Percentiles rank a stretch among this genome's conserved stretches.
Evolutionary conservation across 768 basidiomycete species (phyloP).

Genomic region (Macrocybe gigantea): DNA sequence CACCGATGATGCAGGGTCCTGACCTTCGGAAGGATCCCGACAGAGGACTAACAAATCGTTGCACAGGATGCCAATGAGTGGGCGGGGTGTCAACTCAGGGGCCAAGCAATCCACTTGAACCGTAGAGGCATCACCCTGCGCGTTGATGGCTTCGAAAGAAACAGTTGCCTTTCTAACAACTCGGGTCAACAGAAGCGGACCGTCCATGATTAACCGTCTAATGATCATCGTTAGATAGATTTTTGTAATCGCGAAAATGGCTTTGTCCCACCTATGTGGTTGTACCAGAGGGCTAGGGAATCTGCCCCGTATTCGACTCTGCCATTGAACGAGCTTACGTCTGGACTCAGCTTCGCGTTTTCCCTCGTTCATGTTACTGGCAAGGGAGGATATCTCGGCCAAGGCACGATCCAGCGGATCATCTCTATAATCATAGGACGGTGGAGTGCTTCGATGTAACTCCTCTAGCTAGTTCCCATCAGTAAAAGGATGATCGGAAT

Average conservation of each 20-base stretch:
- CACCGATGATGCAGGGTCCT: conserved; percentile 66
- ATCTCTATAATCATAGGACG: conserved; percentile 64
- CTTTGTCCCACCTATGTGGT: conserved; percentile 76
- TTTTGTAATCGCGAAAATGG: not conserved
- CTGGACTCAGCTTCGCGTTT: conserved; percentile 94
- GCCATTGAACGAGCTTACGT: conserved; percentile 87
- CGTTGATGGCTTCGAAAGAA: conserved; percentile 74
- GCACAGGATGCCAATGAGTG: conserved; percentile 79
- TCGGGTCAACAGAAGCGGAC: conserved; percentile 76
- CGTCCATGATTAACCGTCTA: conserved; percentile 93
- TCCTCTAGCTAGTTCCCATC: conserved; percentile 66
- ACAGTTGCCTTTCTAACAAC: conserved; percentile 83
- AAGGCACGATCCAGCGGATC: conserved; percentile 85
- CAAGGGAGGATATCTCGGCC: conserved; percentile 80
- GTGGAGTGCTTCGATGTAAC: conserved; percentile 79
- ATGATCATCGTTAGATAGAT: conserved; percentile 6
- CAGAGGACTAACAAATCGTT: conserved; percentile 92
- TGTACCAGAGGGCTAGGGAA: conserved; percentile 98
- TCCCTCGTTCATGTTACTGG: conserved; percentile 97
- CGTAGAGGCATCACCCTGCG: conserved; percentile 70
- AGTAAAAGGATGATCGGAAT: not conserved
- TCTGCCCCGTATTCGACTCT: conserved; percentile 79
- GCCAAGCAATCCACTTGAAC: conserved; percentile 90
- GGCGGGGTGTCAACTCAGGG: conserved; percentile 77
- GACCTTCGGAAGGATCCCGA: conserved; percentile 77